Base-by-base conservation (phyloP, 2,329 filamentous ascomycete species). In the Chaetomiaceae sp. region DNA sequence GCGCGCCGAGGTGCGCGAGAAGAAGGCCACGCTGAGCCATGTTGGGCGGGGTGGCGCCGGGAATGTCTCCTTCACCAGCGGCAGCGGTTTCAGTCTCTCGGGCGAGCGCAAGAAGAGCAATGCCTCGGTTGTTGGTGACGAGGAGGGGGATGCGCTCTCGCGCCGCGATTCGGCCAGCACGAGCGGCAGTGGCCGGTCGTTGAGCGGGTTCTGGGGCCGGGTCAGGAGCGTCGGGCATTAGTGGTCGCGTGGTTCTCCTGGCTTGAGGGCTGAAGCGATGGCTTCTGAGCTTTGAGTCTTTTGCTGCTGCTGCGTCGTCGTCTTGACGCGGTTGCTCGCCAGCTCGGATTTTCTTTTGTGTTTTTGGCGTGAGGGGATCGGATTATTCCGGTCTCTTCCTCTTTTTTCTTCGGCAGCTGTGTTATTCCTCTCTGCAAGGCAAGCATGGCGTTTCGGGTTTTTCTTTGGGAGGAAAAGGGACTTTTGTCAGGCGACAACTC, bases 11-110 rank as follows among this genome's bases (percentile, higher is more conserved):
- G 70, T 75, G 51, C 70, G 78, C 48, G 74, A 75, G 62, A 70
- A 73, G 57, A 69, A 74, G 60, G 70, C 76, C 48, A 71, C 76
- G 19, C 69, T 75, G 19, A 80, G 79, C 69, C 74, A 82, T 67
- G 77, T 84, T 58, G 82, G 82, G 54, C 79, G 82, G 40, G 82
- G 82, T 55, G 82, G 82, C 48, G 81, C 80, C 19, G 82, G 81
- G 56, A 86, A 86, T 70, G 62, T 73, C 57, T 70, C 20, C 16
- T 25, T n/a, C 3, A 12, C 14, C 4, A 14, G 9, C 14, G n/a
- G 3, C 2, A 14, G 16, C 21, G 9, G 9, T 6, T n/a, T 5
- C 27, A 25, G 3, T n/a, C n/a, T n/a, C n/a, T n/a, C n/a, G n/a
- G n/a, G n/a, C 30, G 14, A 33, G 10, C 14, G 10, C 13, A 46